Evolutionary conservation across 2,329 filamentous ascomycete species (phyloP), one percentile per base, ranked within the genome.

Genomic region (Colletotrichum truncatum): DNA sequence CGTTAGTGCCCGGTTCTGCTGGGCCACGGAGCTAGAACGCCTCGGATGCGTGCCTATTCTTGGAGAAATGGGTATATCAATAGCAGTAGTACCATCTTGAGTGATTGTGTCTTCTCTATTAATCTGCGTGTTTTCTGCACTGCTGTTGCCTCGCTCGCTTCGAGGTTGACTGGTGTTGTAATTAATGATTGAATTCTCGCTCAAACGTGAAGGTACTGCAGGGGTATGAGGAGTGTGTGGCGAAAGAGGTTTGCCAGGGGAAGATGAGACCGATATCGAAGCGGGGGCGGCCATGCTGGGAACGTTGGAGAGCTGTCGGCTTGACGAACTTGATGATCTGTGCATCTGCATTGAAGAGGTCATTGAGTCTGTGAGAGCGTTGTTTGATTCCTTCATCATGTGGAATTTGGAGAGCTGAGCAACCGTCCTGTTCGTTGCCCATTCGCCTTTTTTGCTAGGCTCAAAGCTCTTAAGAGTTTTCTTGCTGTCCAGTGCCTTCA

Each of bases 151-250:
- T 51, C 66, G 72, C 57, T 68, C 61, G 70, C 68, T 52, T 70
- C 68, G 10, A 71, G 62, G 62, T 69, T 76, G 75, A 30, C 75
- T 70, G 6, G 62, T 69, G 51, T 76, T 74, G 72, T 93, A 91
- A 69, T 93, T 91, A 43, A 89, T 89, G 66, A 96, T 93, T 54
- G 93, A 96, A 73, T 97, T 94, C 68, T 96, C 93, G 73, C 93
- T 97, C 21, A 99, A 82, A n/a, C 96, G 88, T 7, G 94, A 98
- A 18, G 95, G 95, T 26, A 98, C 93, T 10, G 94, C 94, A 4
- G 96, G 96, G 0, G 94, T 97, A 73, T 98, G 94, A 1, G 94
- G 93, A 0, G 93, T 97, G 73, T 95, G 93, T 9, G 92, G 94
- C 3, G 93, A 97, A 16, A 97, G 87, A 0, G 94, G 93, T 72